phyloP scores from a whole-genome alignment of 2,329 filamentous ascomycete species.

The Ophiocordyceps camponoti-floridani region DNA sequence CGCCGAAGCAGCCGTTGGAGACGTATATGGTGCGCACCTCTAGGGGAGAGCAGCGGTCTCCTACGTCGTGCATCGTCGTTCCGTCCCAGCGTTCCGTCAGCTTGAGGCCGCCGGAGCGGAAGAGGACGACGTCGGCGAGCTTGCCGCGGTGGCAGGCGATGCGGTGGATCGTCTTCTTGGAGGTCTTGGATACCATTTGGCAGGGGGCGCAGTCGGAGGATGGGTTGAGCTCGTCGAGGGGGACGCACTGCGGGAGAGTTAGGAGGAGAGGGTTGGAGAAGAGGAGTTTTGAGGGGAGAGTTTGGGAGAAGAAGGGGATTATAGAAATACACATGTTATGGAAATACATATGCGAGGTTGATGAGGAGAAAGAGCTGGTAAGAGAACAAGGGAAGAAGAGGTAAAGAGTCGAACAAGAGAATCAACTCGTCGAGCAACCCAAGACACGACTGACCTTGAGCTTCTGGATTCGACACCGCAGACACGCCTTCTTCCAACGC shows the following conservation, averaged over 20 bases:
- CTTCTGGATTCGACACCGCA: constrained; percentile 26
- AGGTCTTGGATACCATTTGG: constrained; percentile 15
- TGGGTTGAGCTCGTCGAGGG: constrained; percentile 11
- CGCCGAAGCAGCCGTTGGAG: constrained; percentile 16
- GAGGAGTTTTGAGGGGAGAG: too few species aligned
- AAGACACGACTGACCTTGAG: constrained; percentile 24
- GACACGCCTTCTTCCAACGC: constrained; percentile 19
- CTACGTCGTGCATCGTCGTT: constrained; percentile 21
- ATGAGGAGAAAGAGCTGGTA: neutral
- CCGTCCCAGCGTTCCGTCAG: constrained; percentile 25
- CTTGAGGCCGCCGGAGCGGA: constrained; percentile 22
- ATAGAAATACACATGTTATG: too few species aligned
- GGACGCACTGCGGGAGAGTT: constrained; percentile 12
- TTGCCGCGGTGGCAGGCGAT: constrained; percentile 25
- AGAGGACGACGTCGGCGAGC: constrained; percentile 21
- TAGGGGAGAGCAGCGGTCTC: constrained; percentile 11
- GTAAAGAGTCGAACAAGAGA: too few species aligned
- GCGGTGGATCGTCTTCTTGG: constrained; percentile 28
- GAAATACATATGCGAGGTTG: too few species aligned
- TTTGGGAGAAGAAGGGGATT: neutral
- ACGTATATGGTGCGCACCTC: constrained; percentile 17
- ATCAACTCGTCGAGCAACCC: too few species aligned
- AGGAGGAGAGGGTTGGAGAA: neutral
- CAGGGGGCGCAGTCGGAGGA: constrained; percentile 22
- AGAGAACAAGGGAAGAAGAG: neutral